Evolutionary conservation across 2,329 filamentous ascomycete genomes (phyloP), one percentile per base, ranked within the genome.

Genomic region (Penicillium brevicompactum): DNA sequence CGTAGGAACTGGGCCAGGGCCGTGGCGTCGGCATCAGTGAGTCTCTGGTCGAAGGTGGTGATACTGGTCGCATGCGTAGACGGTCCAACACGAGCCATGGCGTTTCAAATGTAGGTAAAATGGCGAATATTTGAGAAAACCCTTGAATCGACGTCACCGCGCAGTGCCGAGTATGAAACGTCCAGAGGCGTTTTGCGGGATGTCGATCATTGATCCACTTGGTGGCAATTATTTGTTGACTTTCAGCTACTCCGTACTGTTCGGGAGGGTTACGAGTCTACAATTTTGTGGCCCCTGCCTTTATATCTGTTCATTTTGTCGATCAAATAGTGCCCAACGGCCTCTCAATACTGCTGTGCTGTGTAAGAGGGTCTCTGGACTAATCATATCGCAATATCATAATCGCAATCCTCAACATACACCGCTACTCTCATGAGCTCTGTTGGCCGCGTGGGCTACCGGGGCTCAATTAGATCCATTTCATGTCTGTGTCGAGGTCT

Each of bases 51-150:
- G 27, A 68, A 57, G 3, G 53, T 41, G n/a, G 66, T 62, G 48
- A 66, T 60, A 3, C 67, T 65, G 42, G 62, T 54, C 13, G 64
- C 54, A n/a, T 61, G 59, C 37, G 61, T 67, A 22, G 60, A 57
- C 21, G 43, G 38, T 21, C 42, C 48, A 4, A 57, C 49, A 30
- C 56, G 58, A 51, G 54, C 51, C 50, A 59, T 61, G 5, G 18
- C 41, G 7, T 22, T 9, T 14, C 4, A 10, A 42, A 16, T 27
- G 44, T 48, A 8, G n/a, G 43, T 43, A 37, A 7, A 10, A 34
- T 9, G 37, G 24, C 31, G 42, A 38, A 21, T 30, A 18, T 18
- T 18, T 18, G 40, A 14, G 30, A 30, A 27, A 49, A 22, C 45
- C 44, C 47, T 38, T 37, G 31, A 14, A 6, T 9, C 53, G 53